Percentiles rank a stretch among this genome's conserved stretches.
These are phyloP conservation scores for Porodaedalea pini DNA, from an alignment of 1,284 basidiomycete genomes.

Conservation along the genomic window DNA sequence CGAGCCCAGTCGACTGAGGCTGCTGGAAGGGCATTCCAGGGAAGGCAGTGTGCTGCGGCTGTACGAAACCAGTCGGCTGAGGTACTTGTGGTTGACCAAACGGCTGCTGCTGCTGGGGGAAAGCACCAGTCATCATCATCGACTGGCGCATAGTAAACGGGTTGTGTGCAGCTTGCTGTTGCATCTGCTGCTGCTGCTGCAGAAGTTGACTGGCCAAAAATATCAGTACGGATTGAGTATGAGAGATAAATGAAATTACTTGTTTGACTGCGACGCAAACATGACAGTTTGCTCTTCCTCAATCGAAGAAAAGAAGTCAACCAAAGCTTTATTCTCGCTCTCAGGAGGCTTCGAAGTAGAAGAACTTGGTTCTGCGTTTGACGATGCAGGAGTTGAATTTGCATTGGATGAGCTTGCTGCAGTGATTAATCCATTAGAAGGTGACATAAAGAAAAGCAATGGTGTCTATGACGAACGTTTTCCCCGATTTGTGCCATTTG, in stretches of 20 bases:
- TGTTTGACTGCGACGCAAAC: conserved; percentile 62
- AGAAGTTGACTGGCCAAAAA: conserved; percentile 2
- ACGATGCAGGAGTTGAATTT: conserved; percentile 20
- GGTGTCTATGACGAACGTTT: conserved; percentile 28
- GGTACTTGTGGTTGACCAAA: conserved; percentile 36
- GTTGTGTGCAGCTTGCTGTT: conserved; percentile 66
- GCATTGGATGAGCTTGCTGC: conserved; percentile 26
- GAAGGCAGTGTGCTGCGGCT: conserved; percentile 34
- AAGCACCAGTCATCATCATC: conserved; percentile 41
- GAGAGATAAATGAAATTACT: conserved; percentile 34
- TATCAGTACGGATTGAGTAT: not conserved
- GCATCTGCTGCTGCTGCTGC: conserved; percentile 42
- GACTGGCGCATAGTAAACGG: conserved; percentile 67
- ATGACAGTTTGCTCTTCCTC: conserved; percentile 78
- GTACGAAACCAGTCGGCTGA: conserved; percentile 34
- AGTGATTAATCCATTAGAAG: not conserved
- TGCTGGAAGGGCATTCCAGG: conserved; percentile 44
- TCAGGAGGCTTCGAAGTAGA: conserved; percentile 19
- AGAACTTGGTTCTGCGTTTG: conserved; percentile 28
- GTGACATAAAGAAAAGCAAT: not conserved
- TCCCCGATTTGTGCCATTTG: conserved; percentile 14
- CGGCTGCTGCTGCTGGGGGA: conserved; percentile 22
- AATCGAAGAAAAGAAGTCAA: conserved; percentile 92
- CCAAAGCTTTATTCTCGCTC: conserved; percentile 42
- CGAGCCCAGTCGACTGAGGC: conserved; percentile 26